Conservation (phyloP, 345 rosid species). For the Brassica incana region DNA sequence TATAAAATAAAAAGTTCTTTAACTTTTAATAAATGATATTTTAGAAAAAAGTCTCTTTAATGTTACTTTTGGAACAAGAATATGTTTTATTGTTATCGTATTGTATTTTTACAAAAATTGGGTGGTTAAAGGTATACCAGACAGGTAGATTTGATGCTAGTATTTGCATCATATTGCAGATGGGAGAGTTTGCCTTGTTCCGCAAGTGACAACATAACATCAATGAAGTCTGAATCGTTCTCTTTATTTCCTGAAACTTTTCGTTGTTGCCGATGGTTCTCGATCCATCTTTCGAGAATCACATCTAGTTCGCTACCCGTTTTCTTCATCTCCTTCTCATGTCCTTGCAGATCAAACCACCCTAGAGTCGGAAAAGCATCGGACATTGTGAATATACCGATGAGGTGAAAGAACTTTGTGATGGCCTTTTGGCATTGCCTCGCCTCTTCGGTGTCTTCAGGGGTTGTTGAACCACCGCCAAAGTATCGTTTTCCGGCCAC, state of each 20-base stretch:
- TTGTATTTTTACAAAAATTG: not conserved
- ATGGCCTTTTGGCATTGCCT: slow-evolving; percentile 44
- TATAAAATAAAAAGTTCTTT: no score
- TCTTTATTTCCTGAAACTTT: slow-evolving; percentile 9
- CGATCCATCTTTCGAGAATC: slow-evolving; percentile 45
- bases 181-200: slow-evolving; percentile 43
- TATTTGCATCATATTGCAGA: slow-evolving; percentile 43
- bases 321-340: slow-evolving; percentile 64
- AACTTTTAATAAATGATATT: no score
- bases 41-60: no score
- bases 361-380: slow-evolving; percentile 61
- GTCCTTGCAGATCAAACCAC: slow-evolving; percentile 59
- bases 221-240: slow-evolving; percentile 40
- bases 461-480: slow-evolving; percentile 20
- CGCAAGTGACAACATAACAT: slow-evolving; percentile 54
- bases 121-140: slow-evolving; percentile 41
- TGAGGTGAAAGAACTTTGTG: slow-evolving; percentile 44
- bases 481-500: slow-evolving; percentile 55
- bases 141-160: slow-evolving; percentile 58
- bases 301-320: slow-evolving; percentile 46
- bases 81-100: no score
- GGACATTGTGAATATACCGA: slow-evolving; percentile 51
- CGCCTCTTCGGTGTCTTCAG: slow-evolving; percentile 38
- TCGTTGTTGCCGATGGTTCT: slow-evolving; percentile 40
- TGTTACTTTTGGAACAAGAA: no score